Conservation (phyloP, 108 stramenopile species). For the Pseudonitzschia pungens region DNA sequence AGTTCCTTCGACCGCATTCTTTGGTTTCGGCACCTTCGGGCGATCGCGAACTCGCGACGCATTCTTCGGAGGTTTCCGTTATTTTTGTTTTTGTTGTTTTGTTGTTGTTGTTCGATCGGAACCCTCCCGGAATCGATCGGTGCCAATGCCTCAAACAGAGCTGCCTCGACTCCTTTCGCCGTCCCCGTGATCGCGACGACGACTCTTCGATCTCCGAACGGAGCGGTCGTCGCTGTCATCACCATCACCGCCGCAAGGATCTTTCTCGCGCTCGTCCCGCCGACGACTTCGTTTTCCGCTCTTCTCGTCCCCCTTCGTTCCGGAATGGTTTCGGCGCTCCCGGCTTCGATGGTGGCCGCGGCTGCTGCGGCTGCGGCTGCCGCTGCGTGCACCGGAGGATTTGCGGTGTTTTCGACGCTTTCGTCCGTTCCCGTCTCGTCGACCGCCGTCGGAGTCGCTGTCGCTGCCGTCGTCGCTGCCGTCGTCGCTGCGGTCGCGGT, state of each 20-base stretch:
- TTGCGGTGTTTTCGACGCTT: neutral
- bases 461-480: neutral
- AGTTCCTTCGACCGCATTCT: too few species aligned
- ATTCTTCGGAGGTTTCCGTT: too few species aligned
- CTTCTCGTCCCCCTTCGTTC: neutral
- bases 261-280: neutral
- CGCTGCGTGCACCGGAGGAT: neutral
- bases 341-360: neutral
- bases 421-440: neutral
- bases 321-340: neutral
- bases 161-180: neutral
- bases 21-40: too few species aligned
- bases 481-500: neutral
- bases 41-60: too few species aligned
- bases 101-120: too few species aligned
- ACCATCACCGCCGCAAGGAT: neutral
- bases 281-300: neutral
- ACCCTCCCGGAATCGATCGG: too few species aligned
- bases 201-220: neutral
- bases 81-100: too few species aligned
- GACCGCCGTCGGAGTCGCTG: neutral
- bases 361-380: too few species aligned
- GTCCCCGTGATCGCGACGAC: neutral
- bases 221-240: neutral
- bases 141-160: neutral